A percentile compares a stretch with the other conserved stretches of the same genome.
These are phyloP conservation scores for Pseudotsuga menziesii DNA, from an alignment of 75 land plant species.

Conservation along the genomic window DNA sequence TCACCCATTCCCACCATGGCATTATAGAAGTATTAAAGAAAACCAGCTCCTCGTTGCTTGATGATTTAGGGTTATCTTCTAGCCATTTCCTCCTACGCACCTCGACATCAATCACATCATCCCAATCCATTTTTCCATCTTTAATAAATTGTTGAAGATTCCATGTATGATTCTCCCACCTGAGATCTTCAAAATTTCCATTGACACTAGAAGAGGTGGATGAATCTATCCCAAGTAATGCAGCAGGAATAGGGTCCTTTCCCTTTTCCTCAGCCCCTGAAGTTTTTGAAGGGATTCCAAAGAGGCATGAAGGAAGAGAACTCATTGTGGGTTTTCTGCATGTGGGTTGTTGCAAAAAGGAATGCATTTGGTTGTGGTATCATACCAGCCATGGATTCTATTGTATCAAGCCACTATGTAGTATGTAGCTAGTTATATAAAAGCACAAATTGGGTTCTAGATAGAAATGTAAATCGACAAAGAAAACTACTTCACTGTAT, in stretches of 20 bases:
- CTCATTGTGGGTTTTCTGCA: too few relatives aligned
- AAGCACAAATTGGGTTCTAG: too few relatives aligned
- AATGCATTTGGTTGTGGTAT: too few relatives aligned
- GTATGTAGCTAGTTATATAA: too few relatives aligned
- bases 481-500: too few relatives aligned
- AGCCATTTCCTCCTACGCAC: slow-evolving; percentile 93
- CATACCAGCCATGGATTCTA: too few relatives aligned
- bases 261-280: slow-evolving; percentile 17
- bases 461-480: too few relatives aligned
- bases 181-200: slow-evolving; percentile 30
- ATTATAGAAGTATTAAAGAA: slow-evolving; percentile 81
- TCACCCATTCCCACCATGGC: slow-evolving; percentile 99
- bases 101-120: slow-evolving; percentile 81
- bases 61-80: slow-evolving; percentile 75
- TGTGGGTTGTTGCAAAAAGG: too few relatives aligned
- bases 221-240: not conserved
- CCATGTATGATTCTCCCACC: slow-evolving; percentile 73
- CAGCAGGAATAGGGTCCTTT: slow-evolving; percentile 28
- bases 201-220: not conserved
- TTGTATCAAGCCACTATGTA: too few relatives aligned
- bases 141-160: slow-evolving; percentile 61
- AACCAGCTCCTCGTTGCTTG: slow-evolving; percentile 75
- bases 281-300: too few relatives aligned
- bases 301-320: too few relatives aligned
- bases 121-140: slow-evolving; percentile 74